Evolutionary conservation across 768 basidiomycete species (phyloP).

Genomic region (Naganishia antarctica): DNA sequence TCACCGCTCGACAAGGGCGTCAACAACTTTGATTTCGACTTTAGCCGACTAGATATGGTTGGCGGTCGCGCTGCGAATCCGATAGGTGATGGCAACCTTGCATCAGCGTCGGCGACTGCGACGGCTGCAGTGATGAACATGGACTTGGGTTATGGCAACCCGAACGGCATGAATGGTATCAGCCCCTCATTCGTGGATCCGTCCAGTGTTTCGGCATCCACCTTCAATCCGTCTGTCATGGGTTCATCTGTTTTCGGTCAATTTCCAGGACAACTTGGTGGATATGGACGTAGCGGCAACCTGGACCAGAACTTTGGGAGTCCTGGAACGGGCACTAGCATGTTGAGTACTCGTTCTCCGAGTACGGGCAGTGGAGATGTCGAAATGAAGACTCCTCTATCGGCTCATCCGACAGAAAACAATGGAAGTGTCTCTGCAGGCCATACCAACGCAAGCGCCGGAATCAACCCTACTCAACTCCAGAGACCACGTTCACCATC

Average conservation of each 20-base stretch:
- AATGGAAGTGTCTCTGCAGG: not conserved
- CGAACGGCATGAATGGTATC: constrained; percentile 16
- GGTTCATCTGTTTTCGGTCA: constrained; percentile 7
- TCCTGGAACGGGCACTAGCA: constrained; percentile 7
- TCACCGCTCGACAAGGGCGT: constrained; percentile 11
- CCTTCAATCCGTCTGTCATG: not conserved
- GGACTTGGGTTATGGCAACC: constrained; percentile 4
- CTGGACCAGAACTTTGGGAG: constrained; percentile 3
- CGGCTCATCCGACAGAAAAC: not conserved
- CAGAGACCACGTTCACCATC: constrained; percentile 7
- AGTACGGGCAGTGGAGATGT: constrained; percentile 13
- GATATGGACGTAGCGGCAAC: not conserved
- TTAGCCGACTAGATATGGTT: constrained; percentile 12
- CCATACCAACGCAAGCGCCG: not conserved
- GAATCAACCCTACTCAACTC: not conserved
- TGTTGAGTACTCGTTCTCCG: constrained; percentile 14
- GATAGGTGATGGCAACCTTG: not conserved
- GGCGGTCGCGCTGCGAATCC: not conserved
- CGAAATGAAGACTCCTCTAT: not conserved
- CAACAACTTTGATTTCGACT: constrained; percentile 14
- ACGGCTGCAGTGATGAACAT: constrained; percentile 12
- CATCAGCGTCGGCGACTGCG: constrained; percentile 1
- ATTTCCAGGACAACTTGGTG: not conserved
- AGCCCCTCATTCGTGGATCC: constrained; percentile 9
- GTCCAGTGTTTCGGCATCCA: not conserved